Base-by-base conservation (phyloP, 495 filamentous ascomycete genomes). In the Tuber aestivum region DNA sequence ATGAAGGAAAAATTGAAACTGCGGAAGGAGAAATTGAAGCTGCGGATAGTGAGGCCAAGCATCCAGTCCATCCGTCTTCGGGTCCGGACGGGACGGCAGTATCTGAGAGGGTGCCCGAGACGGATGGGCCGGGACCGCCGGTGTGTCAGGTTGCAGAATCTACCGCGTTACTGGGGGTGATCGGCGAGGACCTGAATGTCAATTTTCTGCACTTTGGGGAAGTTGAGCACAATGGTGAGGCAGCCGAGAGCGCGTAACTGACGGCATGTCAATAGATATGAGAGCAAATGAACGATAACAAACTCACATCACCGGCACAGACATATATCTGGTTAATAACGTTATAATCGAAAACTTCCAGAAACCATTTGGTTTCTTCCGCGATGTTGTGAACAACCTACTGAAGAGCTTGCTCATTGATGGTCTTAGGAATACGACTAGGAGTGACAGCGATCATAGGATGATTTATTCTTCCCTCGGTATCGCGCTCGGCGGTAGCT, bases 281-380 rank as follows among this genome's bases (percentile, higher is more conserved):
- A 50, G n/a, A 10, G 12, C 20, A 70, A 71, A 85, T 84, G 85
- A 83, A 85, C 84, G 8, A 27, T 5, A 20, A 23, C 6, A 44
- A 42, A 73, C 78, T 79, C 32, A 79, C 78, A 86, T 99, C 95
- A 85, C 95, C 95, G 81, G 95, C 95, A 82, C 93, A 96, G 78
- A 99, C 95, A 83, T 99, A 99, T 84, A 98, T 96, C 93, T 93
- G 92, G 86, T 99, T 97, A 81, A 94, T 92, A 79, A 99, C 93
- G 86, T 99, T 99, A 88, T 93, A 95, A 85, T 99, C 98, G 89
- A 99, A 96, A 84, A 99, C 97, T 85, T 99, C 95, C 73, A 99
- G 85, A 9, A 99, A 88, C 95, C 95, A 98, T 74, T 90, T 91
- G 8, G 96, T 98, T 83, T 92, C 91, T 83, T 97, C 94, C 10